Base-by-base conservation (phyloP, 129 eudicot genomes). In the Pulicaria dysenterica region DNA sequence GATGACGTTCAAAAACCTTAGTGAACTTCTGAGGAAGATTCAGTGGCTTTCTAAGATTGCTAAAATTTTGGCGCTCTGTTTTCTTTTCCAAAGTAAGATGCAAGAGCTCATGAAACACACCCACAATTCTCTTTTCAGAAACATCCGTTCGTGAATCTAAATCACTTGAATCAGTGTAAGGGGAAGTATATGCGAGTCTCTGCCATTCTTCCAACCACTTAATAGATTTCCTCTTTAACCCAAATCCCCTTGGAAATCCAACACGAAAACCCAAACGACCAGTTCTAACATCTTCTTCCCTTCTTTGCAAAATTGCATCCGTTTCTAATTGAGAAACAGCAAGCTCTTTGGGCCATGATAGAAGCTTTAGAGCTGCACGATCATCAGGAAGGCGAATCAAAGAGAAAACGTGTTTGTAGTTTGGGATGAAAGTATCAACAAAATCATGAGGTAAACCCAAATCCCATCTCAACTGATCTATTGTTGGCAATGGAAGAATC, bases 1-100 rank as follows among this genome's bases (percentile, higher is more conserved):
- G 96, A 82, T 93, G 98, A 61, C 98, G 87, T 75, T 93, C 98
- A 75, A 93, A 93, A 57, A 86, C 98, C 89, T 87, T 93, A 1
- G 98, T 93, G 44, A 89, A 93, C 70, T 93, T 93, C 58, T 93
- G 98, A 58, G 96, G 98, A 82, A 93, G 79, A 38, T 63, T 69
- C 71, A 93, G 56, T 17, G 95, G 83, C 51, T 79, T 85, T 9
- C 95, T 86, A 42, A 93, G 85, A 68, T 93, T 93, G 65, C 96
- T 90, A 69, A 93, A 96, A 64, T 87, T 90, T 47, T 67, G 79
- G 47, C 98, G 82, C 78, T 93, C 92, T 0, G 83, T 85, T 78
- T 84, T 86, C 79, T 82, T 81, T 54, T 83, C 81, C 19, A 93
- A 12, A 3, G 89, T 87, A 16, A 93, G 92, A 49, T 90, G 87